Conservation (phyloP, 257 asterid genomes). For the Solanum habrochaites region DNA sequence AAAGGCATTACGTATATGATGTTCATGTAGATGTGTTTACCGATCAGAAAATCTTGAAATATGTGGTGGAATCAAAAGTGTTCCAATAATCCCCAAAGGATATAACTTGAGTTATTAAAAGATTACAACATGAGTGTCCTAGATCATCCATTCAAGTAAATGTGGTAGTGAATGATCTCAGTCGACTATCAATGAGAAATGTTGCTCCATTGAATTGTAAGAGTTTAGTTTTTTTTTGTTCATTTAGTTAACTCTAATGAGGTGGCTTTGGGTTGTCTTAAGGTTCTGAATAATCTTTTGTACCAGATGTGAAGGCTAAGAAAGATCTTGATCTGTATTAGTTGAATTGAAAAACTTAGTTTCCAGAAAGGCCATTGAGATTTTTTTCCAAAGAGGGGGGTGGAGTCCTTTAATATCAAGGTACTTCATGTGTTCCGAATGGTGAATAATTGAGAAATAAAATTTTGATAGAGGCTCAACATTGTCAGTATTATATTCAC, state of each 20-base stretch:
- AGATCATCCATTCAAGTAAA: background rate
- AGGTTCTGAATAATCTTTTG: too few relatives aligned
- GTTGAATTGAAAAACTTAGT: background rate
- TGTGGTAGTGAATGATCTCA: background rate
- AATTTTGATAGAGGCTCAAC: background rate
- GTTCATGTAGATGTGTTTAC: background rate
- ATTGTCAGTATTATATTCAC: background rate
- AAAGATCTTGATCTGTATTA: background rate
- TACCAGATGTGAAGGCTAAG: background rate
- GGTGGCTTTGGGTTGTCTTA: background rate
- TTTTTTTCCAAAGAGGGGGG: background rate
- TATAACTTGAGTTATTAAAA: background rate
- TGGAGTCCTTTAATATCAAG: background rate
- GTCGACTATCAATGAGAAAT: too few relatives aligned
- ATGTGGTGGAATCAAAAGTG: background rate
- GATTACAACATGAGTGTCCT: background rate
- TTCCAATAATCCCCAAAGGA: too few relatives aligned
- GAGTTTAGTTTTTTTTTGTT: too few relatives aligned
- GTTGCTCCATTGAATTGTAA: too few relatives aligned
- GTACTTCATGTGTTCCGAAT: background rate
- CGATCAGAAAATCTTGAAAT: background rate
- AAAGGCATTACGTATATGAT: background rate
- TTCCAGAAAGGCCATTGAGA: background rate
- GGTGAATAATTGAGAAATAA: background rate
- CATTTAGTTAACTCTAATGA: background rate